Evolutionary conservation across 1,139 yeast genomes (phyloP).

Genomic region (Wickerhamomyces sp.): DNA sequence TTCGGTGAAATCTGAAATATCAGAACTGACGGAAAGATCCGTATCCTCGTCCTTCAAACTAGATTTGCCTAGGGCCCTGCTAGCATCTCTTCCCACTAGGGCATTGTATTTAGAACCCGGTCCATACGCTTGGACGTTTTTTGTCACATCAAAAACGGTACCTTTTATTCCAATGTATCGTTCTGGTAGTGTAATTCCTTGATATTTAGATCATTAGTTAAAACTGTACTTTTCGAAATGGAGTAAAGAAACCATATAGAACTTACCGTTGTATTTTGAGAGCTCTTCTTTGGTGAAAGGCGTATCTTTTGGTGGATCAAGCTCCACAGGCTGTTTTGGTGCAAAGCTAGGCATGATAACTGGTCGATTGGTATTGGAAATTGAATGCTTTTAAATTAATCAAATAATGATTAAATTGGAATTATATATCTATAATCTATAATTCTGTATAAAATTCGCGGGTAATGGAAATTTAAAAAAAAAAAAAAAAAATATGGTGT

Average conservation of each 20-base stretch:
- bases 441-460: neutral
- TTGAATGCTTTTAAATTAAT: no score
- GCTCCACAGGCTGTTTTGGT: conserved; percentile 45
- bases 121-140: conserved; percentile 64
- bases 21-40: conserved; percentile 37
- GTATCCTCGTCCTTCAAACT: conserved; percentile 47
- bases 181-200: conserved; percentile 38
- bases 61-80: conserved; percentile 61
- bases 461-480: no score
- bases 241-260: neutral
- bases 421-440: no score
- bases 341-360: conserved; percentile 28
- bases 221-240: no score
- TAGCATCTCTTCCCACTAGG: conserved; percentile 74
- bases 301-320: conserved; percentile 44
- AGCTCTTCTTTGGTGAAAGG: conserved; percentile 38
- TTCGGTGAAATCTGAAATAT: conserved; percentile 43
- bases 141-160: conserved; percentile 69
- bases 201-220: conserved; percentile 1
- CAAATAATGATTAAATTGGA: neutral
- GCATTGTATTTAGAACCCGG: conserved; percentile 70
- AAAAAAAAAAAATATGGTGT: no score
- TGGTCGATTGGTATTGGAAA: neutral
- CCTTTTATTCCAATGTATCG: conserved; percentile 76
- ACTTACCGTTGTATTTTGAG: conserved; percentile 42